Evolutionary conservation across 2,329 filamentous ascomycete species (phyloP), one percentile per base, ranked within the genome.

Genomic region (Phaeophleospora eucalypticola): DNA sequence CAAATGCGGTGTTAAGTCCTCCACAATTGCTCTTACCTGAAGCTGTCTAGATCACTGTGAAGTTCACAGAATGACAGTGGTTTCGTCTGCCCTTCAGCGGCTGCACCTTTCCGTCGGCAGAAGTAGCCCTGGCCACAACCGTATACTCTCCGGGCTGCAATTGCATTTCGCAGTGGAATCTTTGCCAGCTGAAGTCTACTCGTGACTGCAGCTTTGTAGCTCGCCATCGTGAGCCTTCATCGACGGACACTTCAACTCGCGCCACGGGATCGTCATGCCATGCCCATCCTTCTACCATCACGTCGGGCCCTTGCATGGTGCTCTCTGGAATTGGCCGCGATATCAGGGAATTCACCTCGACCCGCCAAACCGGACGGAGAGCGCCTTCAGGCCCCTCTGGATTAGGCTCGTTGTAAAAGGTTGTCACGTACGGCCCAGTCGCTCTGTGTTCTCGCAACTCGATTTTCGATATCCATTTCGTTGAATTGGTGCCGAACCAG

Each of bases 401-500:
- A 12, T 56, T 55, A 6, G 45, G 39, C 36, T 58, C 56, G 18
- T 65, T 65, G 38, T 64, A 65, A 37, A 64, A 62, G 1, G 8
- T 56, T 4, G 58, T 65, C 2, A 60, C 63, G 39, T 56, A 66
- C 4, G 59, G 57, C 2, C 59, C 58, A n/a, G 39, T 33, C 3
- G 59, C 59, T 35, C 64, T 47, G 9, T 41, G 20, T 15, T 50
- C 40, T 21, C 51, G 50, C 16, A 64, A 33, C 4, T 54, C 48
- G 3, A 66, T 21, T 17, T 49, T 57, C 16, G 56, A 64, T 15
- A 65, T 38, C 64, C 63, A 65, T 40, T 66, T 66, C 9, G 60
- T 64, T 14, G 52, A 59, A 44, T 66, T 66, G 36, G 61, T 65
- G 2, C 64, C 64, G 46, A 64, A 64, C 51, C 57, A 66, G 6